A percentile compares a stretch with the other conserved stretches of the same genome.
Evolutionary conservation across 352 stramenopile genomes (phyloP).

Genomic region (Pythium myriotylum): DNA sequence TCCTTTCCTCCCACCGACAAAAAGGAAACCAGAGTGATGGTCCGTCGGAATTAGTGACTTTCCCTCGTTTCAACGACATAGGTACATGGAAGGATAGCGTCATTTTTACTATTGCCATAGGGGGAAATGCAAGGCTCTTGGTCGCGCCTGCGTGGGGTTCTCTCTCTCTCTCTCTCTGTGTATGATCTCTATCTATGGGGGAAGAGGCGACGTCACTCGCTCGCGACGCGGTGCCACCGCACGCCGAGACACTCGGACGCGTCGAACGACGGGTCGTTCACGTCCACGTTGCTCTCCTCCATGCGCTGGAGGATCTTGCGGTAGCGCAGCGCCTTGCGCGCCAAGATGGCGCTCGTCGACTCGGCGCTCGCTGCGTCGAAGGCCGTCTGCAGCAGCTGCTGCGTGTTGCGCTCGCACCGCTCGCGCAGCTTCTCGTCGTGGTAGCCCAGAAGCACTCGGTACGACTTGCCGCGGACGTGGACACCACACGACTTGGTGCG

Average conservation of each 20-base stretch:
- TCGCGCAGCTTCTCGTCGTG: conserved; percentile 25
- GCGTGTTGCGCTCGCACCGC: conserved; percentile 26
- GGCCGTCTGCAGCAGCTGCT: conserved; percentile 25
- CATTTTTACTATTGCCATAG: too few relatives aligned
- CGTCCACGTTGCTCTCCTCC: conserved; percentile 29
- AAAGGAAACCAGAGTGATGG: conserved; percentile 4
- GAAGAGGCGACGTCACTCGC: conserved; percentile 5
- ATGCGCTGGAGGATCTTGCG: conserved; percentile 33
- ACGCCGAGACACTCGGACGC: conserved; percentile 32
- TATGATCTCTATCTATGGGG: neutral
- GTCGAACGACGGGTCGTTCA: conserved; percentile 30
- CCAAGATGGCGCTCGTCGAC: conserved; percentile 27
- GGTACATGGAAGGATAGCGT: too few relatives aligned
- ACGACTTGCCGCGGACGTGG: neutral
- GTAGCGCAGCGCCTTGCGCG: conserved; percentile 34
- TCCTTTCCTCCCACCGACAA: too few relatives aligned
- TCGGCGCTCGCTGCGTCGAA: conserved; percentile 12
- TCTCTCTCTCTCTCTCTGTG: conserved; percentile 1
- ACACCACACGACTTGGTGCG: conserved; percentile 25
- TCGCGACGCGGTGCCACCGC: conserved; percentile 23
- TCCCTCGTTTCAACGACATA: too few relatives aligned
- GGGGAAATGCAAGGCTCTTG: too few relatives aligned
- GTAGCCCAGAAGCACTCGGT: conserved; percentile 22
- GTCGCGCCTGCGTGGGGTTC: too few relatives aligned
- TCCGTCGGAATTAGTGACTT: neutral